Conservation (phyloP, 2,329 filamentous ascomycete species). For the Sclerotinia minor region DNA sequence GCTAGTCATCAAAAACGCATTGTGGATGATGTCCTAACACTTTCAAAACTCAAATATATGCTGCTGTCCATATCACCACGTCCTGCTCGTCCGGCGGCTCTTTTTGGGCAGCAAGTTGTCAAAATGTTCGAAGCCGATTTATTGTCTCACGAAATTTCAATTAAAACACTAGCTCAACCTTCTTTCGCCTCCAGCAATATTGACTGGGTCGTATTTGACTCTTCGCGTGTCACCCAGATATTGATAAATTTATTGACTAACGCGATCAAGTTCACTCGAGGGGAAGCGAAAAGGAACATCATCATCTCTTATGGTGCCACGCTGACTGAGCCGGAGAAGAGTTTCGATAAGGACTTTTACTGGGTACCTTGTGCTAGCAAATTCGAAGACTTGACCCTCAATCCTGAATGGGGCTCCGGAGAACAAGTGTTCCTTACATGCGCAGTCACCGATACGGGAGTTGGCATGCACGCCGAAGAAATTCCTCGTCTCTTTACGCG, state of each 20-base stretch:
- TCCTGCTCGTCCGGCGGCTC: conserved; percentile 60
- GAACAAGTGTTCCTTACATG: conserved; percentile 68
- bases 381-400: conserved; percentile 28
- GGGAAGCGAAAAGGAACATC: conserved; percentile 58
- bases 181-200: conserved; percentile 59
- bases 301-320: conserved; percentile 43
- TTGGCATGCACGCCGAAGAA: conserved; percentile 68
- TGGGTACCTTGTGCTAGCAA: conserved; percentile 33
- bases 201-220: conserved; percentile 69
- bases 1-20: conserved; percentile 79
- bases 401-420: conserved; percentile 40
- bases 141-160: conserved; percentile 65
- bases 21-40: conserved; percentile 72
- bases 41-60: conserved; percentile 75
- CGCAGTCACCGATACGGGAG: conserved; percentile 73
- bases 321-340: conserved; percentile 27
- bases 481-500: conserved; percentile 74
- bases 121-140: conserved; percentile 80
- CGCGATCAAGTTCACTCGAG: conserved; percentile 78
- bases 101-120: conserved; percentile 62
- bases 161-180: conserved; percentile 63
- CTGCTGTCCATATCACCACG: conserved; percentile 72
- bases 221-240: conserved; percentile 74
- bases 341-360: conserved; percentile 28
- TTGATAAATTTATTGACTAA: conserved; percentile 81